Base-by-base conservation (phyloP, 1,139 yeast species). In the Wickerhamomyces sp. region DNA sequence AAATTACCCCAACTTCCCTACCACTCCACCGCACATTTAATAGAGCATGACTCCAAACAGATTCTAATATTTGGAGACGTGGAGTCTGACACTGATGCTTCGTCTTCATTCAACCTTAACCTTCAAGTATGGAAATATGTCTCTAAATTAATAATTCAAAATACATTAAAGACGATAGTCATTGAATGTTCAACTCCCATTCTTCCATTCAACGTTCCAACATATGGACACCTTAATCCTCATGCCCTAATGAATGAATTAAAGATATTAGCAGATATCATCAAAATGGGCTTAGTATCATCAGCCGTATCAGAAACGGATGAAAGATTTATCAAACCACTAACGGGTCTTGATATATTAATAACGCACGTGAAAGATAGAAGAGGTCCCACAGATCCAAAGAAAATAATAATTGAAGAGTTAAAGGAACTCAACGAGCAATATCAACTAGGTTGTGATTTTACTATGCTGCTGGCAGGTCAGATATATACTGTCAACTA, bases 161-260 rank as follows among this genome's bases (percentile, higher is more conserved):
- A 61, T 5, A 47, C 55, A 15, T 60, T 88, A 32, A 65, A 62
- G 22, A 79, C 79, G 0, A 71, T 88, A 2, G 61, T 88, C 12
- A 71, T 89, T 25, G 97, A 89, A 58, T 89, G 97, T 55, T 85
- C 95, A 2, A 76, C 77, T 27, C 58, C 71, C 10, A 70, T 72
- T 43, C 62, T 65, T n/a, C 67, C 72, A 2, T 63, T 69, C 1
- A 70, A 67, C 13, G 60, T 62, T 6, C 66, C 69, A 5, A 54
- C 84, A 33, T 89, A 77, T 56, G 97, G 97, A 2, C 97, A 89
- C 61, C 59, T 89, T 59, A 79, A 85, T 18, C 95, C 96, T 3
- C 48, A 57, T 4, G 74, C 75, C 49, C 61, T 89, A 28, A 67
- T 85, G 13, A 56, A 63, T 15, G 95, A 87, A 52, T 64, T 89